Evolutionary conservation across 192 early-diverging fungal genomes (phyloP).

Genomic region (Funneliformis geosporum): DNA sequence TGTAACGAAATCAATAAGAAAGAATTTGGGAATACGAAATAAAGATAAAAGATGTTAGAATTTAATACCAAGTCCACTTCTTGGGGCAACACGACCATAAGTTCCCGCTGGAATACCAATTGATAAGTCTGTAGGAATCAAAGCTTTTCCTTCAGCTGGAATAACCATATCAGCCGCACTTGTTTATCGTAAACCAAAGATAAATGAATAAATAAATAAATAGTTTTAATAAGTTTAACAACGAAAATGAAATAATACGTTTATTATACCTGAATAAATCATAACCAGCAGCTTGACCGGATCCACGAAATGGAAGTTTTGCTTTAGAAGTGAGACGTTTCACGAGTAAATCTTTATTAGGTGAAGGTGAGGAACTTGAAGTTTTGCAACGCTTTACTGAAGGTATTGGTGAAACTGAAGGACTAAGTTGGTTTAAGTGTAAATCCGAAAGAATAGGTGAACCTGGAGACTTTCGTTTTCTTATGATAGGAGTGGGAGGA

Average conservation of each 20-base stretch:
- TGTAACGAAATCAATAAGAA: neutral
- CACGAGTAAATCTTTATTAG: conserved; percentile 40
- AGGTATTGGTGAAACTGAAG: neutral
- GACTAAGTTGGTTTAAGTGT: too few species aligned
- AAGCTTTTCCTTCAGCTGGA: conserved; percentile 71
- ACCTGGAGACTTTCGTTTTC: too few species aligned
- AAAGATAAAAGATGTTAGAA: neutral
- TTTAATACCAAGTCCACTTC: conserved; percentile 81
- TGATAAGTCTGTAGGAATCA: conserved; percentile 86
- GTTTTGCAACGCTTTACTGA: neutral
- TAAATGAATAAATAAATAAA: neutral
- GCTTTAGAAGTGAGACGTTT: conserved; percentile 73
- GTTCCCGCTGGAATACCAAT: conserved; percentile 84
- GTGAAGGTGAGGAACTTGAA: neutral
- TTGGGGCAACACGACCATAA: conserved; percentile 95
- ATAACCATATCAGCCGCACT: conserved; percentile 65
- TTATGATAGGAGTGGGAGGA: too few species aligned
- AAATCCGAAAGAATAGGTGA: too few species aligned
- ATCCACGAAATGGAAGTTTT: conserved; percentile 79
- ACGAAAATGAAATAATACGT: neutral
- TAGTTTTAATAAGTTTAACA: neutral
- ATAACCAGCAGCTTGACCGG: conserved; percentile 84
- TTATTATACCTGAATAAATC: conserved; percentile 76
- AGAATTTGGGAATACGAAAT: neutral
- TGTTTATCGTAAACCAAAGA: neutral